phyloP scores from a whole-genome alignment of 345 rosid species.

The Salix arbutifolia region DNA sequence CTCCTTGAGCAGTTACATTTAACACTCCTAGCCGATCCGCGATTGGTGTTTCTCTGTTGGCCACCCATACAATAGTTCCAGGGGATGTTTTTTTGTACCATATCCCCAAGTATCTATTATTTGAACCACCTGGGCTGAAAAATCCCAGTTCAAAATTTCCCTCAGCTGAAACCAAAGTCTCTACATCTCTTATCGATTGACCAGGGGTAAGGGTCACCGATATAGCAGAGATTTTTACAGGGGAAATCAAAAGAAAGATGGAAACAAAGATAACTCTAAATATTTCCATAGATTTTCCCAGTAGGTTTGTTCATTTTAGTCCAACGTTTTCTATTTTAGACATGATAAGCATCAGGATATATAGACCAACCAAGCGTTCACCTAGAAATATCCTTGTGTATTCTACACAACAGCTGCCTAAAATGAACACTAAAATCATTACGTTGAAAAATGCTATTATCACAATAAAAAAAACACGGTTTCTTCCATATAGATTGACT shows the following conservation, averaged over 20 bases:
- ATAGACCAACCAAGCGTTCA: background rate
- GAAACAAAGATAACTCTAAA: background rate
- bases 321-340: background rate
- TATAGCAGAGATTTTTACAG: background rate
- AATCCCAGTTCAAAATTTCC: slow-evolving; percentile 1
- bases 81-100: background rate
- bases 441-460: background rate
- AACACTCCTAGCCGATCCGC: background rate
- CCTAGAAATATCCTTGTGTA: background rate
- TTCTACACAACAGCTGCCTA: background rate
- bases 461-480: background rate
- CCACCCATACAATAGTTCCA: background rate
- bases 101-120: background rate
- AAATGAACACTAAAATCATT: background rate
- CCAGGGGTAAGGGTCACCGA: background rate
- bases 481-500: background rate
- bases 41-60: background rate
- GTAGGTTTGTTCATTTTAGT: background rate
- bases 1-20: slow-evolving; percentile 6
- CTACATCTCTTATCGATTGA: slow-evolving; percentile 4
- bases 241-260: background rate
- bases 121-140: slow-evolving; percentile 3
- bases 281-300: background rate
- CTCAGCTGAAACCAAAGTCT: background rate
- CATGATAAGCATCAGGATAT: background rate